Percentiles rank a stretch among this genome's conserved stretches.
These are phyloP conservation scores for Neurospora discreta DNA, from an alignment of 495 filamentous ascomycete species.

Conservation along the genomic window DNA sequence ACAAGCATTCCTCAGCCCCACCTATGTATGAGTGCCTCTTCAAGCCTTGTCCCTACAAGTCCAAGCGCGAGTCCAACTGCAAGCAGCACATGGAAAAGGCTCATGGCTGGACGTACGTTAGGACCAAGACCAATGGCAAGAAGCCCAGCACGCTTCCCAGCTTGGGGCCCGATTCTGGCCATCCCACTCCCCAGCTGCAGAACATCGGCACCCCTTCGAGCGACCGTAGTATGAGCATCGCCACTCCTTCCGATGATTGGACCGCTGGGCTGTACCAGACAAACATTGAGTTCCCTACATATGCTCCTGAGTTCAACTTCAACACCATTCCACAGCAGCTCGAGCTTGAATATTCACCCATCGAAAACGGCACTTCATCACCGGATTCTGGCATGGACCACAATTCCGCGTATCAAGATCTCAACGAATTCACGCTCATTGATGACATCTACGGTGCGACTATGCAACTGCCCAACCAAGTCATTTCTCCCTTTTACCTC, in stretches of 20 bases:
- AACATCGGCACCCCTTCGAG: conserved; percentile 40
- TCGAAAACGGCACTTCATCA: conserved; percentile 36
- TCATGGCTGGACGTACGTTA: conserved; percentile 79
- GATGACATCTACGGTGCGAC: conserved; percentile 47
- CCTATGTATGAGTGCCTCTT: conserved; percentile 72
- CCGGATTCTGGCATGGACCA: conserved; percentile 34
- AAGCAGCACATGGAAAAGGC: conserved; percentile 99
- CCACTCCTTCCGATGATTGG: conserved; percentile 34
- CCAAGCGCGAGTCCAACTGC: conserved; percentile 94
- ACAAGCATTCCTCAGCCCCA: conserved; percentile 79
- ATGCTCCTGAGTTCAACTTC: conserved; percentile 27
- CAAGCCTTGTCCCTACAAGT: conserved; percentile 79
- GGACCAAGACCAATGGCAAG: conserved; percentile 77
- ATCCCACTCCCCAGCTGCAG: conserved; percentile 44
- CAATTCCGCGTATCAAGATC: conserved; percentile 35
- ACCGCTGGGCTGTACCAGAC: conserved; percentile 16
- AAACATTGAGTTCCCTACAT: conserved; percentile 31
- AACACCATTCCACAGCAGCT: conserved; percentile 30
- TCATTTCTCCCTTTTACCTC: conserved; percentile 22
- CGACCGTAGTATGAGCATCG: conserved; percentile 28
- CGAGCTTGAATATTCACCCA: conserved; percentile 38
- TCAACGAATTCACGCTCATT: conserved; percentile 34
- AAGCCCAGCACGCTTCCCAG: conserved; percentile 25
- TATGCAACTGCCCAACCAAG: conserved; percentile 30
- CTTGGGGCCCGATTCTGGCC: conserved; percentile 19